Evolutionary conservation across 2,329 filamentous ascomycete genomes (phyloP), one percentile per base, ranked within the genome.

Genomic region (Talaromyces islandicus): DNA sequence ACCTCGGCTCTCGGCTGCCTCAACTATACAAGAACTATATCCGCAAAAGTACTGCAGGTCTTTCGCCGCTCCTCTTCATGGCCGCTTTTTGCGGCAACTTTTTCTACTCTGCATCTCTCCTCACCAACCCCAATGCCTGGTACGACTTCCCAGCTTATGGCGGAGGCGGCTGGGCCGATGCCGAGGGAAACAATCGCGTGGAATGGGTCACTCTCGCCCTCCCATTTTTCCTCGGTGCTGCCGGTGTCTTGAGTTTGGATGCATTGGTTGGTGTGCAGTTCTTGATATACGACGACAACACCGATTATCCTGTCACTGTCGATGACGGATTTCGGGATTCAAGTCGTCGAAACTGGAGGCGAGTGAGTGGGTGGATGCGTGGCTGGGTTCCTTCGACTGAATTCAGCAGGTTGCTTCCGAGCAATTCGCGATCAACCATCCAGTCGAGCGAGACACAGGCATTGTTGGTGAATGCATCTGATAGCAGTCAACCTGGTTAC

Each of bases 41-140:
- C 56, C 83, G 85, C 54, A 83, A 83, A 67, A 87, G 84, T 50
- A 88, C 86, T 11, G 79, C 85, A 1, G 86, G 86, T 3, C 80
- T 89, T 9, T 85, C 81, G 0, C 85, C 85, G 0, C 73, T 83
- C 0, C 80, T 89, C 54, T 89, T 89, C 74, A 75, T 83, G 43
- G 86, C 86, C 5, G 86, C 86, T 3, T 89, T 89, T 69, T 83
- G 82, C 66, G 86, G 86, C 2, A 89, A 89, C 67, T 73, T 87
- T 48, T 88, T 88, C 76, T 89, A 89, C 75, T 86, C 84, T 10
- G 72, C 77, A 29, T 87, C 85, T 0, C 74, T 89, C 4, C 71
- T 86, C 35, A 81, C 85, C 2, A 88, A 88, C 67, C 86, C 86
- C 1, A 82, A 82, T 63, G 85, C 82, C 7, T 88, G 86, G 86